Evolutionary conservation across 805 yeast species (phyloP).

Genomic region (Kodamaea sagamina): DNA sequence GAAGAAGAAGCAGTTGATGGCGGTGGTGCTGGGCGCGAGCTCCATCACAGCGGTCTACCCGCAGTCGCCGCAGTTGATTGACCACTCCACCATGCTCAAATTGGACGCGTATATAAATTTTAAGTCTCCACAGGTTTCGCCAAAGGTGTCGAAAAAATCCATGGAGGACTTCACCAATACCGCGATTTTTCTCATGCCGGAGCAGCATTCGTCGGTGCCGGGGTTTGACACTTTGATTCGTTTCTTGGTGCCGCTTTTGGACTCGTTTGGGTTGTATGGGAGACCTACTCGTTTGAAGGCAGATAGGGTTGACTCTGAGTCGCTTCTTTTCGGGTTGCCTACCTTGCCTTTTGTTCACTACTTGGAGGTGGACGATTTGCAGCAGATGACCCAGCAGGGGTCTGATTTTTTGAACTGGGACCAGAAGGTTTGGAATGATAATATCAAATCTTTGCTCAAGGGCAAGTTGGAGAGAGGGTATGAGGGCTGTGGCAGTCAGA

Average conservation of each 20-base stretch:
- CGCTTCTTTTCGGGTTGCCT: conserved; percentile 46
- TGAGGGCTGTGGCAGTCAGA: conserved; percentile 73
- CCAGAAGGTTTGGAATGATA: conserved; percentile 35
- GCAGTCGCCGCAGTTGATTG: conserved; percentile 75
- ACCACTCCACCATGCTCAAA: conserved; percentile 84
- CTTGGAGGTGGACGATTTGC: conserved; percentile 36
- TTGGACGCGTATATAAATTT: conserved; percentile 79
- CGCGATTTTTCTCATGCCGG: conserved; percentile 47
- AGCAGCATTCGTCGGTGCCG: conserved; percentile 47
- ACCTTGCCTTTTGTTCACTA: conserved; percentile 48
- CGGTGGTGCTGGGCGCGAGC: conserved; percentile 67
- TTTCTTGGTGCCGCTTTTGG: conserved; percentile 42
- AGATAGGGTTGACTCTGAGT: conserved; percentile 41
- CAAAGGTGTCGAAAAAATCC: conserved; percentile 35
- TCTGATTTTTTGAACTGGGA: conserved; percentile 40
- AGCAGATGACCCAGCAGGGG: conserved; percentile 20
- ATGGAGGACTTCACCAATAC: conserved; percentile 41
- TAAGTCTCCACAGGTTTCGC: conserved; percentile 39
- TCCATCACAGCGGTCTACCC: conserved; percentile 93
- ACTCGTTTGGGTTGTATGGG: conserved; percentile 48
- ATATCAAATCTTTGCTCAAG: conserved; percentile 32
- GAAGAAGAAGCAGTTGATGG: conserved; percentile 71
- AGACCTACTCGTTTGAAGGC: conserved; percentile 46
- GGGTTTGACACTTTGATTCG: conserved; percentile 52
- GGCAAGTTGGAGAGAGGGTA: conserved; percentile 51